Conservation (phyloP, 2,329 filamentous ascomycete genomes). For the Ilyonectria mors-panacis region DNA sequence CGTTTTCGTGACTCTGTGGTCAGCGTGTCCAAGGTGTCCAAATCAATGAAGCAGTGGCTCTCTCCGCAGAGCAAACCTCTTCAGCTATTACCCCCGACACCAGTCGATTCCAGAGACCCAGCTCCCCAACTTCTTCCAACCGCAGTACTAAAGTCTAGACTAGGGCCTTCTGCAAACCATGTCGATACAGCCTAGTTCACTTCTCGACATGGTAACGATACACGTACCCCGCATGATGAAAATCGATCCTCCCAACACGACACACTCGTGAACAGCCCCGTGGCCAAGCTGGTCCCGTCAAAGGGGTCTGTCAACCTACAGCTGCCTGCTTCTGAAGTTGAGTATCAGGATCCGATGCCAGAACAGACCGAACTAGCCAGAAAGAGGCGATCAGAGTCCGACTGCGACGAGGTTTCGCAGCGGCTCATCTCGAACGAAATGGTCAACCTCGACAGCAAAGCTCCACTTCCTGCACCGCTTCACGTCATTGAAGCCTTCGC, state of each 20-base stretch:
- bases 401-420: neutral
- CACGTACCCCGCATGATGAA: neutral
- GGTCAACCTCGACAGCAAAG: neutral
- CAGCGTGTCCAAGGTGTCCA: neutral
- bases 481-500: slow-evolving; percentile 39
- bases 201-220: neutral
- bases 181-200: slow-evolving; percentile 6
- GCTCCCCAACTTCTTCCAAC: slow-evolving; percentile 8
- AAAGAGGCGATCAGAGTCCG: neutral
- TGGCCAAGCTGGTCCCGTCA: neutral
- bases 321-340: neutral
- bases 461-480: slow-evolving; percentile 38
- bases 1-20: neutral
- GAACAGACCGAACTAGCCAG: no score
- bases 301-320: neutral
- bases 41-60: slow-evolving; percentile 7
- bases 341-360: neutral
- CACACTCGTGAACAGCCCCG: neutral
- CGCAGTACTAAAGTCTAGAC: neutral
- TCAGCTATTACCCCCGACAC: neutral
- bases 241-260: neutral
- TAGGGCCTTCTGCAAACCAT: neutral
- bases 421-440: neutral
- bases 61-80: neutral
- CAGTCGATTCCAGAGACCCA: neutral